phyloP scores from a whole-genome alignment of 352 stramenopile genomes.

The Pilasporangium apinafurcum region DNA sequence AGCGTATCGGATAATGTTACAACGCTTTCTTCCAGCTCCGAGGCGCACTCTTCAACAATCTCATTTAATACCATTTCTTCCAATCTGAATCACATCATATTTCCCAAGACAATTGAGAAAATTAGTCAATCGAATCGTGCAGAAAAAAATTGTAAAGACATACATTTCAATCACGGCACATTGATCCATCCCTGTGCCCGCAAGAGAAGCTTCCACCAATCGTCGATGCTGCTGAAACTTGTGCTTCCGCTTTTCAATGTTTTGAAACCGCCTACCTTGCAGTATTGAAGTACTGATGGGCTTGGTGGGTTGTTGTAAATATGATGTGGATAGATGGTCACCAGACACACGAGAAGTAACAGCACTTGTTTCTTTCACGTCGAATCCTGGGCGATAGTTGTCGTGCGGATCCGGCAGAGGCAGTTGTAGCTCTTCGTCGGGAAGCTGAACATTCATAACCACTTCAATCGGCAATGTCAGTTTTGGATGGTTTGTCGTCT shows the following conservation, averaged over 20 bases:
- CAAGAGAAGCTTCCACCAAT: conserved; percentile 48
- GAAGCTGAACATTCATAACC: conserved; percentile 35
- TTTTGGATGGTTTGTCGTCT: neutral
- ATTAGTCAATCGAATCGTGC: neutral
- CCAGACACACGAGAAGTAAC: too few relatives aligned
- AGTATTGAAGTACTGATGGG: conserved; percentile 10
- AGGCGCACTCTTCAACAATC: conserved; percentile 15
- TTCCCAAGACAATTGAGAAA: neutral
- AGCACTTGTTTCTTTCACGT: conserved; percentile 11
- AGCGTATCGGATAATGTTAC: conserved; percentile 18
- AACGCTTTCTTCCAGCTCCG: conserved; percentile 22
- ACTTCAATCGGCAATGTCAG: conserved; percentile 33
- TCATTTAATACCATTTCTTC: conserved; percentile 28
- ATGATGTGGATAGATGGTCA: too few relatives aligned
- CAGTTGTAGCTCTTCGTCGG: neutral
- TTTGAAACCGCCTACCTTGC: conserved; percentile 3
- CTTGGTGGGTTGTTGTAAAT: too few relatives aligned
- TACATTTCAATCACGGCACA: conserved; percentile 58
- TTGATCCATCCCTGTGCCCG: conserved; percentile 52
- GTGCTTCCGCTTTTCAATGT: conserved; percentile 38
- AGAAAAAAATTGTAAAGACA: conserved; percentile 1
- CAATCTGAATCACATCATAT: conserved; percentile 9
- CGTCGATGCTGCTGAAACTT: conserved; percentile 48
- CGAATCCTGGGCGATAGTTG: conserved; percentile 6
- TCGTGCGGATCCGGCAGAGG: neutral